Percentiles rank a stretch among this genome's conserved stretches.
Conservation (phyloP, 176 grass and related monocot genomes). For the Oryza officinalis region DNA sequence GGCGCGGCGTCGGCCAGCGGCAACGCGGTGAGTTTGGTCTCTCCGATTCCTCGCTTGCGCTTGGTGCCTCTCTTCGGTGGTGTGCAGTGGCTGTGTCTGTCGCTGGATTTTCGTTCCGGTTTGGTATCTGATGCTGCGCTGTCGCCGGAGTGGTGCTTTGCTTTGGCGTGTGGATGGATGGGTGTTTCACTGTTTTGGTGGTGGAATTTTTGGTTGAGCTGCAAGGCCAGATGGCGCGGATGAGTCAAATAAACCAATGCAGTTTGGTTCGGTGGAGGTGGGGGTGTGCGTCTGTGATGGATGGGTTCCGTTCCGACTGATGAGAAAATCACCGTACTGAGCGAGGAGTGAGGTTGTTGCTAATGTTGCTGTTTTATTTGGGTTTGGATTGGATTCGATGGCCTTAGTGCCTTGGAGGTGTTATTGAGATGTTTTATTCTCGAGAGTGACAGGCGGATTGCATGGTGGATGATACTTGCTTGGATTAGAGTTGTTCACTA, state of each 20-base stretch:
- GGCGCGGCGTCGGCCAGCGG: constrained; percentile 45
- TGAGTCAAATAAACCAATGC: not conserved
- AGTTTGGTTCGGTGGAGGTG: not conserved
- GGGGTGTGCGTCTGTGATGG: not conserved
- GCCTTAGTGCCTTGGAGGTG: no score
- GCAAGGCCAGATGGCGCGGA: not conserved
- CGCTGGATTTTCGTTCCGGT: constrained; percentile 1
- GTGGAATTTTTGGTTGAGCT: constrained; percentile 22
- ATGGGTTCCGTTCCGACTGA: not conserved
- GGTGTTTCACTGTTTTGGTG: not conserved
- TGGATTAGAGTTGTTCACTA: not conserved
- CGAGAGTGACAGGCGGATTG: not conserved
- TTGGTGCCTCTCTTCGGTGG: no score
- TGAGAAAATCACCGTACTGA: no score
- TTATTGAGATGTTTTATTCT: not conserved
- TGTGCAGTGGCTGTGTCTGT: not conserved
- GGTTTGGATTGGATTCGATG: not conserved
- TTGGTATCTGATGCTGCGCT: constrained; percentile 20
- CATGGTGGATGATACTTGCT: not conserved
- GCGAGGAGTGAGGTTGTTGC: not conserved
- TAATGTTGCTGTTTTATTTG: not conserved
- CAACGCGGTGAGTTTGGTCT: constrained; percentile 44
- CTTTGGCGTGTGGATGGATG: not conserved
- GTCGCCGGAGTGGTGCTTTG: not conserved
- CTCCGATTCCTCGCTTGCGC: constrained; percentile 9